Evolutionary conservation across 2,329 filamentous ascomycete species (phyloP).

Genomic region (Fusarium annulatum): DNA sequence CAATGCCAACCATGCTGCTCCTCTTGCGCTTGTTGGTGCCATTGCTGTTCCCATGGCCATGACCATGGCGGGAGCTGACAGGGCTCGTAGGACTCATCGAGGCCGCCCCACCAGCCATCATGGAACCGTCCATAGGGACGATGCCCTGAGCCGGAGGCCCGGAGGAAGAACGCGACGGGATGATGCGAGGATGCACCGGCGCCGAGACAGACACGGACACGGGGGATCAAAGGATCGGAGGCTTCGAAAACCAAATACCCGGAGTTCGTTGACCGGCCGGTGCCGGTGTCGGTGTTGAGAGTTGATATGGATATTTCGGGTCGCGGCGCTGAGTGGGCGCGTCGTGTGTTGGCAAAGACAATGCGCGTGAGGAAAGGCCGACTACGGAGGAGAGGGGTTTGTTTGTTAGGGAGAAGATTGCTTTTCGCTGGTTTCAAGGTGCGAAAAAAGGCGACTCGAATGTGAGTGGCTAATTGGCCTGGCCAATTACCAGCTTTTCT

Average conservation of each 20-base stretch:
- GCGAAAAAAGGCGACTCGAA: slow-evolving; percentile 34
- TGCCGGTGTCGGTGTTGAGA: slow-evolving; percentile 45
- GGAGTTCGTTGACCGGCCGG: slow-evolving; percentile 38
- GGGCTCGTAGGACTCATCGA: slow-evolving; percentile 68
- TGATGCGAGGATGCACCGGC: slow-evolving; percentile 20
- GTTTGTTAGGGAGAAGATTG: slow-evolving; percentile 40
- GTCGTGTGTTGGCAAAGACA: slow-evolving; percentile 40
- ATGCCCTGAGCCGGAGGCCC: slow-evolving; percentile 33
- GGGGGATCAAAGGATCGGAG: slow-evolving; percentile 22
- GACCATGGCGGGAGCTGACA: slow-evolving; percentile 61
- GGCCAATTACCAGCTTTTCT: slow-evolving; percentile 14
- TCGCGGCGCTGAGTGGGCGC: slow-evolving; percentile 40
- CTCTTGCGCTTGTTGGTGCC: slow-evolving; percentile 67
- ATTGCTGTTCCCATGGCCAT: slow-evolving; percentile 56
- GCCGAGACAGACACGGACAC: slow-evolving; percentile 21
- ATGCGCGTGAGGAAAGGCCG: slow-evolving; percentile 45
- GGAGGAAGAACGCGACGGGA: slow-evolving; percentile 21
- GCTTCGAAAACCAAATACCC: slow-evolving; percentile 9
- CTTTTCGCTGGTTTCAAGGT: slow-evolving; percentile 33
- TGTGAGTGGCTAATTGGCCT: slow-evolving; percentile 28
- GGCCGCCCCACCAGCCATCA: slow-evolving; percentile 59
- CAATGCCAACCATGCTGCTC: slow-evolving; percentile 62
- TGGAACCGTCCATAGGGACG: slow-evolving; percentile 59
- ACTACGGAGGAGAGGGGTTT: slow-evolving; percentile 49
- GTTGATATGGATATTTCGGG: slow-evolving; percentile 42